These are phyloP conservation scores for Penicillium canariense DNA, from an alignment of 495 filamentous ascomycete genomes.

Conservation along the genomic window DNA sequence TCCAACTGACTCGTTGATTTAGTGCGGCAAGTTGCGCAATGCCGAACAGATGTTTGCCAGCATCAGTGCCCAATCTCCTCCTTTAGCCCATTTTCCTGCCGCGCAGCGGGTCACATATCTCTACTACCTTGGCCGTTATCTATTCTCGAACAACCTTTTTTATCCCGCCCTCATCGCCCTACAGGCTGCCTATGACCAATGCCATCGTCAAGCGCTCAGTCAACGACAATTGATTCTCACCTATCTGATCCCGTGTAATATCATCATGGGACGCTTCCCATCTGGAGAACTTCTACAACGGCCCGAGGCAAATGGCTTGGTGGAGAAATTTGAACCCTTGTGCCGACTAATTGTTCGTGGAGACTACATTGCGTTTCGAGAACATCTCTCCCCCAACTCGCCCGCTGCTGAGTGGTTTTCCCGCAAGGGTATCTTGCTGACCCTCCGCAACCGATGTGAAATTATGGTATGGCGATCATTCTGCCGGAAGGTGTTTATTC, in stretches of 20 bases:
- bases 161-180: conserved; percentile 69
- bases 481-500: conserved; percentile 70
- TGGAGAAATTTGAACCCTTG: conserved; percentile 69
- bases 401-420: conserved; percentile 66
- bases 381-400: conserved; percentile 55
- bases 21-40: conserved; percentile 56
- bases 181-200: conserved; percentile 77
- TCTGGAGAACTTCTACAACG: conserved; percentile 59
- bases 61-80: conserved; percentile 77
- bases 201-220: conserved; percentile 59
- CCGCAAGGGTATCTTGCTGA: conserved; percentile 68
- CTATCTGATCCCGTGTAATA: conserved; percentile 78
- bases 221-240: conserved; percentile 80
- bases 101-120: conserved; percentile 87
- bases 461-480: conserved; percentile 83
- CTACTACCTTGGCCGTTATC: conserved; percentile 90
- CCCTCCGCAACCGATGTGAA: conserved; percentile 70
- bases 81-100: conserved; percentile 76
- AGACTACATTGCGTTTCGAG: conserved; percentile 72
- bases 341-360: conserved; percentile 71
- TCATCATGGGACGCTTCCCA: conserved; percentile 85
- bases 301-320: conserved; percentile 70
- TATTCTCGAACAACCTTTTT: conserved; percentile 79
- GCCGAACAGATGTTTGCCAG: conserved; percentile 89
- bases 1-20: conserved; percentile 2